Evolutionary conservation across 2,329 filamentous ascomycete genomes (phyloP).

Genomic region (Botrytis tulipae): DNA sequence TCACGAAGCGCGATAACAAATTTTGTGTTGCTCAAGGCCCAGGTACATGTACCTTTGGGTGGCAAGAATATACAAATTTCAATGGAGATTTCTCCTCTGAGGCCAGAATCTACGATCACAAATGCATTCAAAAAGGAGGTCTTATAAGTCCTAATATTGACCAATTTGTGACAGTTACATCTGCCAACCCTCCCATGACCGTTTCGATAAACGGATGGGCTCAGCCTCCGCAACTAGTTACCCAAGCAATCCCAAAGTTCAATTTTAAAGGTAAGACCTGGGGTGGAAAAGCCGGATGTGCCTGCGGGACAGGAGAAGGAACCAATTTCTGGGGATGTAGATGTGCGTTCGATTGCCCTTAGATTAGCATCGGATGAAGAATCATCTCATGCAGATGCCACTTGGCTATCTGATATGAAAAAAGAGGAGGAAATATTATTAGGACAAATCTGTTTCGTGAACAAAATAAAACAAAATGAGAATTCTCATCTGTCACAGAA

Average conservation of each 20-base stretch:
- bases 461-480: background rate
- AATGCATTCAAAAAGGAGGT: slow-evolving; percentile 38
- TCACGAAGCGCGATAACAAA: background rate
- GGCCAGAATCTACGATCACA: background rate
- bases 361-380: background rate
- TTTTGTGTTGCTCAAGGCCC: background rate
- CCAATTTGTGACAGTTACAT: background rate
- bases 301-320: background rate
- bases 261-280: background rate
- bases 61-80: background rate
- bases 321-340: background rate
- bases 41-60: background rate
- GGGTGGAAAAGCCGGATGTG: background rate
- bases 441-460: background rate
- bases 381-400: background rate
- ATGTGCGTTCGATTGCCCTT: background rate
- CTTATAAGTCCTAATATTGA: background rate
- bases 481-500: background rate
- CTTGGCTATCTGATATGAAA: background rate
- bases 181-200: background rate
- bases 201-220: slow-evolving; percentile 9
- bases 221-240: background rate
- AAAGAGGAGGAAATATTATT: background rate
- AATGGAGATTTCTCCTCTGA: background rate
- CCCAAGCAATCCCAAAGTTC: background rate